Evolutionary conservation across 371 early-diverging fungal species (phyloP).

Genomic region (Globomyces sp.): DNA sequence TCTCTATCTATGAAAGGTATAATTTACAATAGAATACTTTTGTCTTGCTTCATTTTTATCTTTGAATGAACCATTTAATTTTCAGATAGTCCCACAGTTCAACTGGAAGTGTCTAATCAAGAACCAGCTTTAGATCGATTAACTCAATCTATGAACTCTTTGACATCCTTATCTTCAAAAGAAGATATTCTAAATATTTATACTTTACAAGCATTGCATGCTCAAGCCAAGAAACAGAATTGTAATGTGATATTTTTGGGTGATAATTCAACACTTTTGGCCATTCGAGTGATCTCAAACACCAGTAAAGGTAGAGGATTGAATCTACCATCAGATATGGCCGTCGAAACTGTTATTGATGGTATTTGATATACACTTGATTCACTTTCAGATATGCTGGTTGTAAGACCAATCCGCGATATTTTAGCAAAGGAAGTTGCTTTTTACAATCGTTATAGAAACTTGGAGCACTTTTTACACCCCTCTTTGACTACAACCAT

Average conservation of each 20-base stretch:
- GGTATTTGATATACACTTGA: constrained; percentile 19
- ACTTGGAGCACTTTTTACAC: constrained; percentile 45
- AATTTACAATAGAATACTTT: not conserved
- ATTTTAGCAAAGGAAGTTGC: constrained; percentile 77
- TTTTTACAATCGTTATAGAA: constrained; percentile 60
- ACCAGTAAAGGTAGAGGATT: constrained; percentile 86
- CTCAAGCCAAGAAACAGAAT: constrained; percentile 22
- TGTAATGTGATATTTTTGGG: constrained; percentile 74
- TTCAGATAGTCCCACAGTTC: not conserved
- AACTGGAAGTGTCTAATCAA: not conserved
- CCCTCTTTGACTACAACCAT: constrained; percentile 57
- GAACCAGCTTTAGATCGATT: not conserved
- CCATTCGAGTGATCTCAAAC: constrained; percentile 72
- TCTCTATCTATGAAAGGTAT: not conserved
- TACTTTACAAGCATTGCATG: not conserved
- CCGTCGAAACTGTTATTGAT: constrained; percentile 54
- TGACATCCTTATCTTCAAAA: constrained; percentile 4
- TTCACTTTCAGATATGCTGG: not conserved
- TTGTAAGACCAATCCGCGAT: constrained; percentile 79
- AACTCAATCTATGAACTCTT: constrained; percentile 2
- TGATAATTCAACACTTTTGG: constrained; percentile 76
- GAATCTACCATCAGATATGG: constrained; percentile 74
- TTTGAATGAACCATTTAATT: too few relatives aligned
- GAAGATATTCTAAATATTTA: constrained; percentile 15
- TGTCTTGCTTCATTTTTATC: too few relatives aligned